Evolutionary conservation across 441 rosid genomes (phyloP), one percentile per base, ranked within the genome.

Genomic region (Pelargonium fulgidum): DNA sequence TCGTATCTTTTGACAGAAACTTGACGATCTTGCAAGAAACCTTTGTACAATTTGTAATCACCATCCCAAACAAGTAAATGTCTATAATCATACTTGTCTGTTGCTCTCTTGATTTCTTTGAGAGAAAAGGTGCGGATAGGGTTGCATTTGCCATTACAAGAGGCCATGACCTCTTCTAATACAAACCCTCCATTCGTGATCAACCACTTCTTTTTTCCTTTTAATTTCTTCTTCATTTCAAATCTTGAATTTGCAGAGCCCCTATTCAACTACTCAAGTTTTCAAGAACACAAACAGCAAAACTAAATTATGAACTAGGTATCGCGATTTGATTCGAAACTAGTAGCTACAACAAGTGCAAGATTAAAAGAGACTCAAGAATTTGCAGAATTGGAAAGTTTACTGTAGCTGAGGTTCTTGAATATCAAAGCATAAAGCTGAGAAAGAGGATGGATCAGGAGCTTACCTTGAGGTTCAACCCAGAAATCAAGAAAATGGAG

Each of bases 61-160:
- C 7, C 24, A 1, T 0, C 0, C 4, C 2, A 0, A n/a, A 68
- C 33, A 13, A 56, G 0, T 67, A 24, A 67, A 70, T 62, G 16
- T 52, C 4, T 56, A 11, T 3, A 17, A 68, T 74, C 33, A 67
- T 71, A 80, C 22, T 74, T 72, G 8, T 85, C 48, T 2, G 82
- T 81, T 4, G 84, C 82, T 71, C 50, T 64, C 4, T 42, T 54
- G 66, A 78, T 68, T 3, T 80, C 76, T 6, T 80, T 67, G 12
- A 73, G 36, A 24, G 85, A 69, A 77, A 73, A 84, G 59, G 61
- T 19, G 58, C 78, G 78, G 2, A 80, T 75, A 2, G 81, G 83
- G 66, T 82, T 77, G 50, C 70, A 73, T 62, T 73, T 75, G 7
- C 83, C 78, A 62, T 80, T 52, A 61, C 52, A 82, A 11, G 74